Base-by-base conservation (phyloP, 352 stramenopile genomes). In the Phytophthora hibernalis region DNA sequence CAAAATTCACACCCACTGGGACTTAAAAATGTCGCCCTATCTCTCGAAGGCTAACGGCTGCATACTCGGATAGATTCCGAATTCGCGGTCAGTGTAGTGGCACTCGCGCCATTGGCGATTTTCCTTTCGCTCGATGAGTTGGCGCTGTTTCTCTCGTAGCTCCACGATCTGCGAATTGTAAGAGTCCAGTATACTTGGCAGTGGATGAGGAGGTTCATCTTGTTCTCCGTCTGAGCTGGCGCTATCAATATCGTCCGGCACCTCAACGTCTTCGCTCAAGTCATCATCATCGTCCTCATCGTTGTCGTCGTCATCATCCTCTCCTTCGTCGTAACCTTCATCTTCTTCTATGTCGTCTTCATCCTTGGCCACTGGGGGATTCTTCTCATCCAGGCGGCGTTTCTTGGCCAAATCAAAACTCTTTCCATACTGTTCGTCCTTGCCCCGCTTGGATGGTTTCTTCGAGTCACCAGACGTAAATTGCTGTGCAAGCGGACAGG, bases 71-170 rank as follows among this genome's bases (percentile, higher is more conserved):
- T 57, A 37, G 51, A 58, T 18, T 13, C 28, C 33, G 43, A 69
- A 74, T 38, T 56, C 48, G 22, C 21, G 47, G 24, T 50, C 24
- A n/a, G n/a, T 26, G 57, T 68, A 57, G 21, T 55, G 54, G 45
- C 20, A 43, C 43, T 74, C 55, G 16, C 52, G 58, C 64, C 68
- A 76, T 28, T 87, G 68, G 8, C 78, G 83, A 43, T 87, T 78
- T 60, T 85, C 79, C 51, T 88, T 81, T 20, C 70, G 69, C 59
- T 90, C 73, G 42, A 88, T 78, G 12, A 86, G 69, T 12, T 74
- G 49, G 21, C 71, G 70, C 12, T 80, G 79, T 35, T 79, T 74
- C 13, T 68, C 54, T 58, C 89, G 69, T 12, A 93, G 72, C 18
- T 82, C 60, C 13, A 43, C 53, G 26, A 88, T 77, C 21, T 79